phyloP scores from a whole-genome alignment of 495 filamentous ascomycete species.

The Xanthoparmelia taractica region DNA sequence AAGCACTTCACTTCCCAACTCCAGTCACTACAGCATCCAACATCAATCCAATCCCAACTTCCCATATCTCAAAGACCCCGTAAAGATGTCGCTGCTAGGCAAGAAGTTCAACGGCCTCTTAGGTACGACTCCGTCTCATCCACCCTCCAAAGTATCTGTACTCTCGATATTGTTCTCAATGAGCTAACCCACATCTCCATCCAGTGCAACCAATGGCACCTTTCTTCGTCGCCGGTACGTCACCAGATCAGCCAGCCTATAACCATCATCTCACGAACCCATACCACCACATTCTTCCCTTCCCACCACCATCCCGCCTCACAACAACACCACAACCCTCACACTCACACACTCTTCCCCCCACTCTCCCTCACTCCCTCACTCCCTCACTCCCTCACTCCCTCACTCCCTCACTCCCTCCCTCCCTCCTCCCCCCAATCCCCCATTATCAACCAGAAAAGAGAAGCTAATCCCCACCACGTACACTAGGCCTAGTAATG shows the following conservation, averaged over 20 bases:
- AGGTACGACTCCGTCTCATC: conserved; percentile 52
- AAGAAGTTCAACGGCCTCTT: conserved; percentile 90
- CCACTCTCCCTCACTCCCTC: not conserved
- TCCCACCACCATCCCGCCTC: no score
- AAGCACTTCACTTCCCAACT: conserved; percentile 26
- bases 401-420: not conserved
- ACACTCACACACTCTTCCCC: no score
- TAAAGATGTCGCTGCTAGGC: conserved; percentile 56
- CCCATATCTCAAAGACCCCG: not conserved
- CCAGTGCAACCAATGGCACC: conserved; percentile 79
- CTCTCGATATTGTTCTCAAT: not conserved
- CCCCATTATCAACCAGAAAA: no score
- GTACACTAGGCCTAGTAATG: conserved; percentile 59
- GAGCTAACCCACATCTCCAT: conserved; percentile 40
- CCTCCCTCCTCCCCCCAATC: not conserved
- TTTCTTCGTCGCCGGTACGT: conserved; percentile 90
- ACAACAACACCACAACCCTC: no score
- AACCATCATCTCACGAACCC: no score
- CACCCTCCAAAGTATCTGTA: not conserved
- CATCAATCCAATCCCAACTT: not conserved
- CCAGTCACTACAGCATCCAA: conserved; percentile 42
- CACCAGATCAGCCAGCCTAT: no score
- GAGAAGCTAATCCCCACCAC: conserved; percentile 7
- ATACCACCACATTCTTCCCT: no score
- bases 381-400: not conserved